Percentiles rank a stretch among this genome's conserved stretches.
Evolutionary conservation across 2,329 filamentous ascomycete species (phyloP).

Genomic region (Xylariaceae sp.): DNA sequence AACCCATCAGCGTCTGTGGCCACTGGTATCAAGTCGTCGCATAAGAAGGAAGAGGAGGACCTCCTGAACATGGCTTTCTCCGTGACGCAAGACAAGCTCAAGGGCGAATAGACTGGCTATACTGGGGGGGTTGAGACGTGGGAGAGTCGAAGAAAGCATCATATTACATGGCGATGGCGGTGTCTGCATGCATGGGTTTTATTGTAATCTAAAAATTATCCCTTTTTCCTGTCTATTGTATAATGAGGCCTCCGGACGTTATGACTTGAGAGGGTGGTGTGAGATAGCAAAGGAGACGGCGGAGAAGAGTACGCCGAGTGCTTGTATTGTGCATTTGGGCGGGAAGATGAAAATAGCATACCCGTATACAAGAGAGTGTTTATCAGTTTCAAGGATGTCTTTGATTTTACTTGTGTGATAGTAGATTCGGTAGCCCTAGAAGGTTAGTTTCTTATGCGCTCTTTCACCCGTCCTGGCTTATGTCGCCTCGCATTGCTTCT

Average conservation of each 20-base stretch:
- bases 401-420: too few species aligned
- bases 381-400: too few species aligned
- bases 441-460: too few species aligned
- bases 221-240: constrained; percentile 20
- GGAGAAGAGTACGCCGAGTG: too few species aligned
- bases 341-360: too few species aligned
- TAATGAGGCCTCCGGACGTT: constrained; percentile 27
- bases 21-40: constrained; percentile 83
- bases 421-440: too few species aligned
- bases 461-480: too few species aligned
- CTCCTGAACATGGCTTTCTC: constrained; percentile 66
- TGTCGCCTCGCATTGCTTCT: too few species aligned
- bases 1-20: constrained; percentile 92
- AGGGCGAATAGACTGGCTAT: constrained; percentile 53
- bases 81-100: constrained; percentile 66
- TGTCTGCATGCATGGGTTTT: constrained; percentile 18
- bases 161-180: constrained; percentile 11
- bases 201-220: constrained; percentile 26
- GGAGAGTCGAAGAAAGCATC: constrained; percentile 16
- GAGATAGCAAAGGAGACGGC: too few species aligned
- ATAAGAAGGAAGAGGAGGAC: constrained; percentile 90
- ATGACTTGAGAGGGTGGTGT: constrained; percentile 2
- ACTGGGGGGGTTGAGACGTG: neutral
- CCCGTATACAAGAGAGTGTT: too few species aligned
- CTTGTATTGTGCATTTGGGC: too few species aligned